A percentile compares a stretch with the other conserved stretches of the same genome.
These are phyloP conservation scores for Phytophthora ohioensis DNA, from an alignment of 352 stramenopile genomes.

Conservation along the genomic window DNA sequence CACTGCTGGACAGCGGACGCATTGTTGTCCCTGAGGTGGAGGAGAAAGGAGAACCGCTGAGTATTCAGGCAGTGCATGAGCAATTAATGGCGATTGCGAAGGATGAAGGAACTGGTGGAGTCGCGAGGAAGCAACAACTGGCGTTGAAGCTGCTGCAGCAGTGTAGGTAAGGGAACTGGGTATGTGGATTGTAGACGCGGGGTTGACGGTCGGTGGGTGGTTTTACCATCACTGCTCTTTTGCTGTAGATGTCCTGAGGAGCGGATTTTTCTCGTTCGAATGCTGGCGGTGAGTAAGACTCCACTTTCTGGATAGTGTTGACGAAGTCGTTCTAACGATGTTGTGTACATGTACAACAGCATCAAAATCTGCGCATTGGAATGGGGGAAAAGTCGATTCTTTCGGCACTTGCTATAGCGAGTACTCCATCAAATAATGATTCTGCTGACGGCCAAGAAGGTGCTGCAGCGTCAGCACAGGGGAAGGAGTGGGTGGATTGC, in stretches of 20 bases:
- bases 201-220: not conserved
- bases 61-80: conserved; percentile 60
- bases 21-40: conserved; percentile 28
- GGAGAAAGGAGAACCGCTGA: conserved; percentile 33
- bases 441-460: not conserved
- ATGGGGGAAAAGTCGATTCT: conserved; percentile 88
- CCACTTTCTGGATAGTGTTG: not conserved
- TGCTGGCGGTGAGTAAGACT: conserved; percentile 67
- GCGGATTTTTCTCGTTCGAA: conserved; percentile 69
- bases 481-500: conserved; percentile 64
- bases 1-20: conserved; percentile 48
- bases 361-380: conserved; percentile 85
- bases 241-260: conserved; percentile 58
- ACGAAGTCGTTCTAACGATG: conserved; percentile 5
- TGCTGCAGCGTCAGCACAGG: not conserved
- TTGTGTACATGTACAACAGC: conserved; percentile 41
- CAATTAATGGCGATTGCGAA: conserved; percentile 63
- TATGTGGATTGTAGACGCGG: not conserved
- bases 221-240: not conserved
- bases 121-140: conserved; percentile 67
- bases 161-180: conserved; percentile 40
- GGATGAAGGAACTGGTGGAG: conserved; percentile 66
- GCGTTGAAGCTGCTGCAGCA: conserved; percentile 65
- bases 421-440: conserved; percentile 11
- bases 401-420: conserved; percentile 63